Evolutionary conservation across 495 filamentous ascomycete species (phyloP).

Genomic region (Penicillium salamii): DNA sequence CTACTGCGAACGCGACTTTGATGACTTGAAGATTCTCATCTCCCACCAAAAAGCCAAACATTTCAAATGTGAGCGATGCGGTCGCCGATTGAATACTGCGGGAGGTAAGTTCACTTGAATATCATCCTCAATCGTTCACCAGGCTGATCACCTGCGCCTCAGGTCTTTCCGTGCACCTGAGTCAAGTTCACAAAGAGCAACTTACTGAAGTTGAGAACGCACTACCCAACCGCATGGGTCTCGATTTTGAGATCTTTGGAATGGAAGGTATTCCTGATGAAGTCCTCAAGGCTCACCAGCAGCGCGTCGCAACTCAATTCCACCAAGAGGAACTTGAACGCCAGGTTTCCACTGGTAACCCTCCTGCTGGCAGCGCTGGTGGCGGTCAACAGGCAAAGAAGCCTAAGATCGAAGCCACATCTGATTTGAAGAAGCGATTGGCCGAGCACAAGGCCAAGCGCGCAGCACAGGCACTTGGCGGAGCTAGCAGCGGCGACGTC

Average conservation of each 20-base stretch:
- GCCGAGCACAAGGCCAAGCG: slow-evolving; percentile 75
- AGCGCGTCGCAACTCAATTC: slow-evolving; percentile 77
- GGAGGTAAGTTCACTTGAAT: slow-evolving; percentile 63
- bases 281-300: slow-evolving; percentile 73
- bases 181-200: slow-evolving; percentile 95
- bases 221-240: slow-evolving; percentile 72
- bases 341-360: slow-evolving; percentile 79
- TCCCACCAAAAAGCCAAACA: slow-evolving; percentile 98
- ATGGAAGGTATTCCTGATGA: slow-evolving; percentile 96
- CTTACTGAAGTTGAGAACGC: slow-evolving; percentile 87
- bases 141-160: slow-evolving; percentile 10
- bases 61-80: slow-evolving; percentile 92
- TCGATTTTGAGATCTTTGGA: slow-evolving; percentile 95
- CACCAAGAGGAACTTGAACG: slow-evolving; percentile 83
- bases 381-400: slow-evolving; percentile 66
- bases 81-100: slow-evolving; percentile 84
- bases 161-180: slow-evolving; percentile 96
- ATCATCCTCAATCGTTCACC: neutral
- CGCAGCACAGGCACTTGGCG: slow-evolving; percentile 52
- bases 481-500: slow-evolving; percentile 57
- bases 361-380: slow-evolving; percentile 55
- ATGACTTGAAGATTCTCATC: slow-evolving; percentile 93
- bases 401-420: slow-evolving; percentile 71
- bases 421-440: slow-evolving; percentile 78
- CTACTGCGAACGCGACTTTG: slow-evolving; percentile 98